Evolutionary conservation across 1,139 yeast species (phyloP), one percentile per base, ranked within the genome.

Genomic region (Nakaseomyces nivariensis): DNA sequence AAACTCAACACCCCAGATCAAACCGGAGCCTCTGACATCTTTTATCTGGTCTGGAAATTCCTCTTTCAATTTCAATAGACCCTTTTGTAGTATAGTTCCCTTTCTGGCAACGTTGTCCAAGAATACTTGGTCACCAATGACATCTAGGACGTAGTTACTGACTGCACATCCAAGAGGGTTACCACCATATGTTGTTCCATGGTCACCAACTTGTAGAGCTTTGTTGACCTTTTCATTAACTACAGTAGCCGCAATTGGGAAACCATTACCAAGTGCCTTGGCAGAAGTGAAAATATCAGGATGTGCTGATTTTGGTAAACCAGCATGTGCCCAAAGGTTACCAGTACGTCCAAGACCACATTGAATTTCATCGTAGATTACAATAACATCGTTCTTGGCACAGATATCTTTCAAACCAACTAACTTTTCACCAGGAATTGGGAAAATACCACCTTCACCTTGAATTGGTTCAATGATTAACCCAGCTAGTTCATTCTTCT

Each of bases 121-220:
- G 57, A 92, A 82, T 26, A 72, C 75, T 4, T 74, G 69, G 49
- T 82, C 70, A 10, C 89, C 75, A 46, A 92, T 75, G 57, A 80
- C 77, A 48, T 76, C 81, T 34, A 92, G 71, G 22, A 90, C 95
- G 61, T 82, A 82, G 46, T 77, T 73, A 5, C 92, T 96, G 49
- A 92, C 78, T 54, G 90, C 79, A 42, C 94, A 75, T 2, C 90
- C 98, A 54, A 92, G 73, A 47, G 98, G 97, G 67, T 92, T 92
- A 49, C 98, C 98, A 55, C 98, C 98, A 64, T 85, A 92, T 0
- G 98, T 92, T 4, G 97, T 90, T 48, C 98, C 98, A 66, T 92
- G 98, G 64, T 92, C 98, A 50, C 98, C 98, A 22, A 87, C 92
- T 53, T 79, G 74, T 58, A 92, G 72, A 1, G 74, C 79, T 11